Percentiles rank a stretch among this genome's conserved stretches.
Conservation (phyloP, 2,329 filamentous ascomycete species). For the Hypoxylon sp. region DNA sequence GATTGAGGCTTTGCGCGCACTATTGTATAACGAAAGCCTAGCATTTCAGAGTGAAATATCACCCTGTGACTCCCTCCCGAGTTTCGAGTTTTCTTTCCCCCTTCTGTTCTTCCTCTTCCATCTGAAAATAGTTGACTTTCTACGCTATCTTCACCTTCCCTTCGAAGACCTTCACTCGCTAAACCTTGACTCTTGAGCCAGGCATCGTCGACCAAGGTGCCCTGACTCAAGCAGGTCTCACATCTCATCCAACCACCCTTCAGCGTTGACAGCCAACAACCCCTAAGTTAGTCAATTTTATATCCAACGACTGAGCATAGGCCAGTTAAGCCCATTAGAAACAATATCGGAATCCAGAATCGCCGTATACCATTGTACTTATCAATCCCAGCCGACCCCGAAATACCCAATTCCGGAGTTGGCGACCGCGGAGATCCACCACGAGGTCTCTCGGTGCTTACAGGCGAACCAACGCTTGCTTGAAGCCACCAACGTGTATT, state of each 20-base stretch:
- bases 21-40: conserved; percentile 42
- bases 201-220: conserved; percentile 37
- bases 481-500: conserved; percentile 40
- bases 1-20: conserved; percentile 48
- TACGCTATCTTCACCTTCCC: conserved; percentile 24
- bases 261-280: conserved; percentile 25
- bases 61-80: conserved; percentile 52
- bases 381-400: background rate
- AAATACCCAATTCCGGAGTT: conserved; percentile 31
- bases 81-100: conserved; percentile 24
- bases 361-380: conserved; percentile 13
- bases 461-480: conserved; percentile 30
- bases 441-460: conserved; percentile 34
- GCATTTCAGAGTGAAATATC: conserved; percentile 52
- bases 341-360: background rate
- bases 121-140: conserved; percentile 21
- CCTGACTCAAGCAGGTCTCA: conserved; percentile 31
- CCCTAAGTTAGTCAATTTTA: conserved; percentile 6
- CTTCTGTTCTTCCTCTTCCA: conserved; percentile 40
- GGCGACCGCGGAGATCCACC: conserved; percentile 26
- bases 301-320: conserved; percentile 24
- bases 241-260: conserved; percentile 6
- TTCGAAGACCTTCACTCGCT: conserved; percentile 37
- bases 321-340: conserved; percentile 3
- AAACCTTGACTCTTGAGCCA: conserved; percentile 34